A percentile compares a stretch with the other conserved stretches of the same genome.
Evolutionary conservation across 2,329 filamentous ascomycete genomes (phyloP).

Genomic region (Pseudogymnoascus sp.): DNA sequence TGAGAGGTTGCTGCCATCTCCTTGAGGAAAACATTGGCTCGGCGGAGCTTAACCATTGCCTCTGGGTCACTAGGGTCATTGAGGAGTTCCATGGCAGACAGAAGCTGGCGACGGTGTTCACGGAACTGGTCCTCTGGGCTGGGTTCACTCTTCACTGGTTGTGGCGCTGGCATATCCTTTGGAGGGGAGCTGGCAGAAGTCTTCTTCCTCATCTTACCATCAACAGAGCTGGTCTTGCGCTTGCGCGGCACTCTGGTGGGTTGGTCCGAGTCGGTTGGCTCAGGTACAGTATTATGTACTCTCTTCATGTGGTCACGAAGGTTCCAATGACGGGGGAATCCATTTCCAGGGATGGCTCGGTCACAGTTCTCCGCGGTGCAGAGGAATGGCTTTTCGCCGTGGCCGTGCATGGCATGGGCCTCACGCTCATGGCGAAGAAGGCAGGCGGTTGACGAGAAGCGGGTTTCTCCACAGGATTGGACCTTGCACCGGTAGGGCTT

Average conservation of each 20-base stretch:
- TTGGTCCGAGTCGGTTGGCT: slow-evolving; percentile 14
- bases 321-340: slow-evolving; percentile 94
- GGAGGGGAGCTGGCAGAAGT: background rate
- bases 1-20: background rate
- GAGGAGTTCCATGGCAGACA: slow-evolving; percentile 1
- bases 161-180: background rate
- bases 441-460: slow-evolving; percentile 92
- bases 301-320: slow-evolving; percentile 95
- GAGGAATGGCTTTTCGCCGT: slow-evolving; percentile 84
- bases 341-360: slow-evolving; percentile 70
- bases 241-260: slow-evolving; percentile 7
- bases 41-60: background rate
- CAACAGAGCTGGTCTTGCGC: slow-evolving; percentile 9
- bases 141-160: background rate
- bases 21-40: background rate
- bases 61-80: slow-evolving; percentile 7
- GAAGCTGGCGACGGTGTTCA: background rate
- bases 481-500: slow-evolving; percentile 95
- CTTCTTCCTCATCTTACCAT: slow-evolving; percentile 9
- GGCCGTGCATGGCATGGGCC: slow-evolving; percentile 90
- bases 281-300: slow-evolving; percentile 58
- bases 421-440: slow-evolving; percentile 91
- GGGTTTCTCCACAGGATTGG: slow-evolving; percentile 70
- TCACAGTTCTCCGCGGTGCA: slow-evolving; percentile 86
- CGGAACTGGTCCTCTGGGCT: slow-evolving; percentile 4